Conservation (phyloP, 2,329 filamentous ascomycete species). For the Pseudogymnoascus sp. region DNA sequence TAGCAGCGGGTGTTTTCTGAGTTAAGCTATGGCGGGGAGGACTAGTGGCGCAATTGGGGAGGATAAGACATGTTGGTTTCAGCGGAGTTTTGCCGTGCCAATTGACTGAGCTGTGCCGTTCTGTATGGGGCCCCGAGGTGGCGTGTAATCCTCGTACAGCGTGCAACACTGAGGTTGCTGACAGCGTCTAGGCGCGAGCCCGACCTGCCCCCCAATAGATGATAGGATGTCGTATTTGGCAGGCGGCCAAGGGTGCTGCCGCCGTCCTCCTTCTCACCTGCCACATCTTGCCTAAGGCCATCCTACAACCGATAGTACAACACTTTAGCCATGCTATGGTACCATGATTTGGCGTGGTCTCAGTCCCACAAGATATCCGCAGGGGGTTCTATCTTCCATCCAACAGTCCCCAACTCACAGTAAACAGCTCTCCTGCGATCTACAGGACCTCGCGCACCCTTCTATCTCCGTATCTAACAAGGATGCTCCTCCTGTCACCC, state of each 20-base stretch:
- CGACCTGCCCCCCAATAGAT: not conserved
- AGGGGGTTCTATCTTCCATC: not conserved
- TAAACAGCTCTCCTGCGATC: not conserved
- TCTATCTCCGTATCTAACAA: not conserved
- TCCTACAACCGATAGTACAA: not conserved
- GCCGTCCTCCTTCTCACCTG: not conserved
- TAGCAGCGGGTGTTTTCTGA: not conserved
- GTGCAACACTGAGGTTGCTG: not conserved
- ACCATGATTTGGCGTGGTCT: not conserved
- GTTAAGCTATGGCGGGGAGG: not conserved
- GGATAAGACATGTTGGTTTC: not conserved
- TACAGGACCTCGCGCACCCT: not conserved
- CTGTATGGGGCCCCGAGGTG: not conserved
- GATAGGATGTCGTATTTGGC: constrained; percentile 2
- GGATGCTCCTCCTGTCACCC: not conserved
- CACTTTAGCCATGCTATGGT: constrained; percentile 1
- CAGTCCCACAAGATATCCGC: not conserved
- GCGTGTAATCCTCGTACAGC: not conserved
- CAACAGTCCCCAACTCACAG: not conserved
- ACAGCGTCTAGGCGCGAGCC: not conserved
- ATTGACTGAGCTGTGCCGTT: not conserved
- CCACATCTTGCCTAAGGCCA: not conserved
- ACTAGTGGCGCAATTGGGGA: not conserved
- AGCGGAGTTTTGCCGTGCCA: not conserved
- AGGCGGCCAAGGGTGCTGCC: not conserved